Conservation (phyloP, 208 protist genomes). For the Leishmania turanica region DNA sequence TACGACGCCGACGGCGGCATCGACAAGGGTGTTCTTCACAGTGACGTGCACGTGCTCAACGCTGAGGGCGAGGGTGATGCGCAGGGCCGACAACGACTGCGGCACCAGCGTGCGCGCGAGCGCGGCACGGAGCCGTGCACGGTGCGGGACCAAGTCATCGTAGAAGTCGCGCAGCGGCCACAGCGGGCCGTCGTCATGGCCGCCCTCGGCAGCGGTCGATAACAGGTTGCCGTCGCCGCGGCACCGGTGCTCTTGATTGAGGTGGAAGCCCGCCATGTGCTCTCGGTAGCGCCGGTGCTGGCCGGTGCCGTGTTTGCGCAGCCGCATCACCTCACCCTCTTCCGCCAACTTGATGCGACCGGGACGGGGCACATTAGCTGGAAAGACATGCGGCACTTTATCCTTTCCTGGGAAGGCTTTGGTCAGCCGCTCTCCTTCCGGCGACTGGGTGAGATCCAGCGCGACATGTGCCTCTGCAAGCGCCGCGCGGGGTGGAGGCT, state of each 20-base stretch:
- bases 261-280: slow-evolving; percentile 74
- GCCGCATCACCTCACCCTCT: slow-evolving; percentile 95
- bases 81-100: background rate
- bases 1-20: slow-evolving; percentile 62
- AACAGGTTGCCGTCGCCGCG: slow-evolving; percentile 90
- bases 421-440: slow-evolving; percentile 52
- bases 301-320: slow-evolving; percentile 86
- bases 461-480: slow-evolving; percentile 58
- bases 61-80: slow-evolving; percentile 30
- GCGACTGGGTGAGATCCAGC: slow-evolving; percentile 56
- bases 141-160: slow-evolving; percentile 63
- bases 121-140: slow-evolving; percentile 35
- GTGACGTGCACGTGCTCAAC: slow-evolving; percentile 60
- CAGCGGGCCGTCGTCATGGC: slow-evolving; percentile 53
- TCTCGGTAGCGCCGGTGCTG: slow-evolving; percentile 60
- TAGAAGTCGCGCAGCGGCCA: slow-evolving; percentile 49
- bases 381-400: slow-evolving; percentile 69
- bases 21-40: slow-evolving; percentile 49
- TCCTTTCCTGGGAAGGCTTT: slow-evolving; percentile 58
- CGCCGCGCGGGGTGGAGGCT: slow-evolving; percentile 54
- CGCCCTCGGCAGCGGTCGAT: slow-evolving; percentile 50
- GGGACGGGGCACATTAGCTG: slow-evolving; percentile 63
- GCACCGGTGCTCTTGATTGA: slow-evolving; percentile 96
- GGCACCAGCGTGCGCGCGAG: slow-evolving; percentile 2
- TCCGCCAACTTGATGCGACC: slow-evolving; percentile 97